A percentile compares a stretch with the other conserved stretches of the same genome.
These are phyloP conservation scores for Detonula confervacea DNA, from an alignment of 352 stramenopile genomes.

Conservation along the genomic window DNA sequence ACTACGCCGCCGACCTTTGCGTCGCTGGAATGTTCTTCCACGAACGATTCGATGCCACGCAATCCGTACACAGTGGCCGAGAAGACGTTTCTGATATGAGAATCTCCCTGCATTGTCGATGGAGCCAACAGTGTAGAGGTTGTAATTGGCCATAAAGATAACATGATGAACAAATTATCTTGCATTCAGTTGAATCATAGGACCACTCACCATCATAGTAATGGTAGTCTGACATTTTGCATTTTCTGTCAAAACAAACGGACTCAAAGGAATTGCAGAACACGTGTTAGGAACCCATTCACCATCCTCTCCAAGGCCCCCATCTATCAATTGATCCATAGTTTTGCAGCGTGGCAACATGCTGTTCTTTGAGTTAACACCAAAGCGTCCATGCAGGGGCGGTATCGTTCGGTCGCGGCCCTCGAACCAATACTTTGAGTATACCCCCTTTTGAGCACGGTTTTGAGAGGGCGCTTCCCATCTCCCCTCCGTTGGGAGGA, in stretches of 20 bases:
- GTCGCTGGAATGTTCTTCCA: slow-evolving; percentile 23
- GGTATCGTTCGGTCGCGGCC: too few relatives aligned
- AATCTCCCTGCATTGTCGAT: slow-evolving; percentile 22
- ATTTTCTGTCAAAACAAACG: slow-evolving; percentile 42
- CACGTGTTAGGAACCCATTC: slow-evolving; percentile 37
- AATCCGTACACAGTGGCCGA: slow-evolving; percentile 49
- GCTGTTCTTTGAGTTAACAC: background rate
- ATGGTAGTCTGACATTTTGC: slow-evolving; percentile 43
- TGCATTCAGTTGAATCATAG: background rate
- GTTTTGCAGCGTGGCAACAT: slow-evolving; percentile 23
- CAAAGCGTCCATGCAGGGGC: slow-evolving; percentile 18
- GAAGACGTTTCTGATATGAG: slow-evolving; percentile 51
- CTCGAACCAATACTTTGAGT: too few relatives aligned
- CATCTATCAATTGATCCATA: slow-evolving; percentile 22
- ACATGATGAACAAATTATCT: background rate
- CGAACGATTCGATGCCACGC: slow-evolving; percentile 30
- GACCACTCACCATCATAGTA: slow-evolving; percentile 34
- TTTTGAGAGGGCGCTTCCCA: slow-evolving; percentile 28
- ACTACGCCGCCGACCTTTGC: slow-evolving; percentile 27
- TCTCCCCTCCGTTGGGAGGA: slow-evolving; percentile 16
- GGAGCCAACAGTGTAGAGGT: background rate
- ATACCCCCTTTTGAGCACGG: background rate
- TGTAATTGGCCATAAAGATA: background rate
- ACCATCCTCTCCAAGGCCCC: background rate
- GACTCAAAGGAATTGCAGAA: slow-evolving; percentile 29